Evolutionary conservation across 768 basidiomycete species (phyloP), one percentile per base, ranked within the genome.

Genomic region (Naganishia antarctica): DNA sequence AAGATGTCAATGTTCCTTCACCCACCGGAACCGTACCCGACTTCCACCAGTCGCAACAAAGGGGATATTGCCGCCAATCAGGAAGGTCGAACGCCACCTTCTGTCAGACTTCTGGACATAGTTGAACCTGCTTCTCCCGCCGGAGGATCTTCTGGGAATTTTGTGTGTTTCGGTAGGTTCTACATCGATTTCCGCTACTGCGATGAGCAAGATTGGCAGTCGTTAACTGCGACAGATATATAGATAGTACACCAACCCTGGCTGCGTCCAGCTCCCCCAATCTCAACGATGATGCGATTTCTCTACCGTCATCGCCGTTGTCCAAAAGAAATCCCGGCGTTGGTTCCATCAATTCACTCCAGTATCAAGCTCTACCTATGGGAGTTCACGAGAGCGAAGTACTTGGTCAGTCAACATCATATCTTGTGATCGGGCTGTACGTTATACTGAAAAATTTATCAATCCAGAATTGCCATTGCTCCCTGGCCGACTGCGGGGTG

Each of bases 61-160:
- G 15, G 7, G 43, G 43, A 7, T 21, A 18, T 11, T 44, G 6
- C 43, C 8, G 16, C 37, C 16, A 16, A 16, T 40, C 7, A 16
- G 16, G 37, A 16, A 44, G 43, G n/a, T 11, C 43, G 43, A 12
- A 44, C 43, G 8, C 43, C 43, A 21, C 43, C 43, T 44, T 18
- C n/a, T 18, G 43, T 44, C 43, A 57, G 26, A 4, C 31, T 57
- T 16, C 18, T 57, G 37, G 37, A 57, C 7, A 1, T 57, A 3
- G 53, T 57, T 26, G 53, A 57, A 40, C 53, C 53, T 13, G 32
- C 37, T 12, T 57, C 53, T 13, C 25, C 53, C 18, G 43, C 13
- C 43, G 43, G n/a, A 11, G 43, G 18, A 21, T 5, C 8, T 44
- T 44, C 43, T 44, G 5, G 43, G 8, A 5, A 44, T 44, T 44